Evolutionary conservation across 2,329 filamentous ascomycete species (phyloP), one percentile per base, ranked within the genome.

Genomic region (Fusarium concolor): DNA sequence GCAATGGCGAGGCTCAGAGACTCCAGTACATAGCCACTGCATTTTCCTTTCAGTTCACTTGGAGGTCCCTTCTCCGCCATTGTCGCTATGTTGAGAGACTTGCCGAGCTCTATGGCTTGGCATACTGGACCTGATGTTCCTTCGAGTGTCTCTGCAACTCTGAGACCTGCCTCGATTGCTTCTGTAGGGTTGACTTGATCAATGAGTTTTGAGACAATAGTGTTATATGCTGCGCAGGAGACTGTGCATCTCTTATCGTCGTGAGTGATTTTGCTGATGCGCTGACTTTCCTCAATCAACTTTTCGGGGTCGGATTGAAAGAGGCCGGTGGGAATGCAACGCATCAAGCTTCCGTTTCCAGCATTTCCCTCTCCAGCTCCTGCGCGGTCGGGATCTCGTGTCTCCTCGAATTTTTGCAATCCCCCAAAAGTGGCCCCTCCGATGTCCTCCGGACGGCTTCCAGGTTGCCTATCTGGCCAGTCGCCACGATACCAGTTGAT

Each of bases 291-390:
- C 2, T 44, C 41, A 6, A 79, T 46, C 7, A 78, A 20, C 26
- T 59, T 71, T 2, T 73, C 67, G 3, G 47, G 50, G 12, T 78
- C 74, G 0, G 15, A 20, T 29, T 76, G 75, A 50, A 84, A 83
- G 15, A 84, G 67, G 0, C 74, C 82, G 1, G 81, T 84, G 0
- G 83, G 78, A 2, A 84, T 74, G 62, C 83, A 84, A 5, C 83
- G 76, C 83, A 84, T 84, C 62, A 85, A 67, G 35, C 79, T 81
- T 6, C 83, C 82, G 53, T 85, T 84, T 15, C 83, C 83, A 1
- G 80, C 79, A 9, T 67, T 68, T 5, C 78, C 80, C 3, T 64
- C 45, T 0, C 82, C 83, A 0, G 80, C 79, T 6, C 82, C 82
- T 0, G 76, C 75, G 0, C 44, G 71, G 4, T 65, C 67, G 1